Percentiles rank a stretch among this genome's conserved stretches.
Conservation (phyloP, 2,329 filamentous ascomycete species). For the Davidsoniella virescens region DNA sequence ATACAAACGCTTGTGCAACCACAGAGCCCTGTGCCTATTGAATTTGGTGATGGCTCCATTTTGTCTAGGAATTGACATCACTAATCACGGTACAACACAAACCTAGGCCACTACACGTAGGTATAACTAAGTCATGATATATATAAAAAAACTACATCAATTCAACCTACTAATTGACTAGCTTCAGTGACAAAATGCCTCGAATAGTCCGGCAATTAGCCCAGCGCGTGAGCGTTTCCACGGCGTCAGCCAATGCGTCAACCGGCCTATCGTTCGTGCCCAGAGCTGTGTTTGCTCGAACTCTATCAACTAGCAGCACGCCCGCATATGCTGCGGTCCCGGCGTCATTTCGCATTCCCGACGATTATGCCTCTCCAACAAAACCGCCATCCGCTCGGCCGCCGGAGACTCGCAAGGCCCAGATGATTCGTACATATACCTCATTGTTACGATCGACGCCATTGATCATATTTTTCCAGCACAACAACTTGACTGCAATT, state of each 20-base stretch:
- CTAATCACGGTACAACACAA: no score
- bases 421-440: constrained; percentile 72
- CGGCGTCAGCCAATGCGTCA: neutral
- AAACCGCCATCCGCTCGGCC: constrained; percentile 81
- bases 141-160: neutral
- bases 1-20: no score
- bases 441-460: constrained; percentile 75
- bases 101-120: no score
- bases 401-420: constrained; percentile 75
- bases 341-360: constrained; percentile 22
- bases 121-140: no score
- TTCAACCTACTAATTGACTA: neutral
- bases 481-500: constrained; percentile 52
- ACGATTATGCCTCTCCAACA: constrained; percentile 42
- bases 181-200: constrained; percentile 4
- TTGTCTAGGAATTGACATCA: no score
- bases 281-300: neutral
- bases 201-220: constrained; percentile 11
- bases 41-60: no score
- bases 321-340: constrained; percentile 17
- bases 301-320: constrained; percentile 2
- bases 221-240: constrained; percentile 2
- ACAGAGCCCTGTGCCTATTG: no score
- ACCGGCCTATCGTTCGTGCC: neutral
- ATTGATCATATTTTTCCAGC: constrained; percentile 66